These are phyloP conservation scores for Euphorbia schlechtendalii DNA, from an alignment of 441 rosid genomes.

Conservation along the genomic window DNA sequence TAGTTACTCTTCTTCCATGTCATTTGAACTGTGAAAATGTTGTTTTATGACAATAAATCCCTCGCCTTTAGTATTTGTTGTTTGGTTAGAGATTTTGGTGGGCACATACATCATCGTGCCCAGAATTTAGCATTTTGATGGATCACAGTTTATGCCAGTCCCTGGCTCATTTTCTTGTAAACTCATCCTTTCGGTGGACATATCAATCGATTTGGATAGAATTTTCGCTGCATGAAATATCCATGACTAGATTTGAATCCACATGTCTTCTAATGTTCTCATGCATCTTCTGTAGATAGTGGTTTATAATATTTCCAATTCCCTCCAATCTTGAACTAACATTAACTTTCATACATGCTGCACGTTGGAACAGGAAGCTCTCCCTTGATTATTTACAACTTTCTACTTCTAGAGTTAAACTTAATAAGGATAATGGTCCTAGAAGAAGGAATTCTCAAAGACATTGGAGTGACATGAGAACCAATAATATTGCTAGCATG, in stretches of 20 bases:
- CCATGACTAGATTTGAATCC: constrained; percentile 9
- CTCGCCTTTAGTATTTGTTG: background rate
- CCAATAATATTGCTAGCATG: constrained; percentile 24
- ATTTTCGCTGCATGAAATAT: background rate
- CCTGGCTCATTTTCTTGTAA: background rate
- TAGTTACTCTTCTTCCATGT: background rate
- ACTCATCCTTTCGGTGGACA: background rate
- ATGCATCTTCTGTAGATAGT: background rate
- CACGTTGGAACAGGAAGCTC: constrained; percentile 61
- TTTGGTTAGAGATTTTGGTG: background rate
- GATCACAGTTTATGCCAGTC: background rate
- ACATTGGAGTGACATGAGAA: constrained; percentile 38
- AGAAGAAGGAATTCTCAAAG: constrained; percentile 66
- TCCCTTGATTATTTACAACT: constrained; percentile 71
- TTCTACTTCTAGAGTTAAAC: constrained; percentile 51
- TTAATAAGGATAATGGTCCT: constrained; percentile 44
- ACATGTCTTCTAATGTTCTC: background rate
- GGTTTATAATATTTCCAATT: background rate
- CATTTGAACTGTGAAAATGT: background rate
- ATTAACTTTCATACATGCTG: constrained; percentile 14
- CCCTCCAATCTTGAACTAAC: background rate
- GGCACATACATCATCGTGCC: background rate
- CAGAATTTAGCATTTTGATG: background rate
- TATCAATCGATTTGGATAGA: background rate
- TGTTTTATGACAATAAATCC: background rate